Conservation (phyloP, 2,329 filamentous ascomycete species). For the Colletotrichum theobromicola region DNA sequence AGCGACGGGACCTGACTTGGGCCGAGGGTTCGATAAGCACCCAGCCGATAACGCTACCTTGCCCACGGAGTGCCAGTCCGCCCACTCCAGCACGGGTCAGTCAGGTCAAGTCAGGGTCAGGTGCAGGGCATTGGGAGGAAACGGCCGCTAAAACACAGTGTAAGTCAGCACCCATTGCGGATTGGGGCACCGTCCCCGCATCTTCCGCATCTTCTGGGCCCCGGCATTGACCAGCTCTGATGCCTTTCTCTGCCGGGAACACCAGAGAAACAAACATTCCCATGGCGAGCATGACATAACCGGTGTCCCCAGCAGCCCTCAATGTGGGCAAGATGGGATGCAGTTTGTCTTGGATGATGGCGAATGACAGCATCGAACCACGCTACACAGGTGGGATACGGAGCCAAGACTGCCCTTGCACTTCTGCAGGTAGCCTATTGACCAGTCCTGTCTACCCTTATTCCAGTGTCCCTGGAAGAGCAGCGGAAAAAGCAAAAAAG, state of each 20-base stretch:
- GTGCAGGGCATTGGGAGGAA: neutral
- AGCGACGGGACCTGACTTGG: too few relatives aligned
- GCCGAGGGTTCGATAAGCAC: constrained; percentile 17
- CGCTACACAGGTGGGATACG: neutral
- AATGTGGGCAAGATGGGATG: neutral
- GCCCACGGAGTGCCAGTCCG: neutral
- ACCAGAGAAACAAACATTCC: neutral
- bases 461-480: neutral
- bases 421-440: neutral
- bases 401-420: neutral
- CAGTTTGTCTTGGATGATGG: neutral
- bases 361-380: neutral
- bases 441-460: neutral
- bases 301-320: neutral
- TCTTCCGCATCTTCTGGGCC: constrained; percentile 4
- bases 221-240: neutral
- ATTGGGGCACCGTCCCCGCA: constrained; percentile 5
- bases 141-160: constrained; percentile 9
- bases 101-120: neutral
- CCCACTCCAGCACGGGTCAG: neutral
- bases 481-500: neutral
- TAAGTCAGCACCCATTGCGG: neutral
- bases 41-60: constrained; percentile 3
- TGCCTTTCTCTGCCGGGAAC: neutral
- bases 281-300: neutral